Evolutionary conservation across 345 rosid species (phyloP).

Genomic region (Cardiospermum halicacabum): DNA sequence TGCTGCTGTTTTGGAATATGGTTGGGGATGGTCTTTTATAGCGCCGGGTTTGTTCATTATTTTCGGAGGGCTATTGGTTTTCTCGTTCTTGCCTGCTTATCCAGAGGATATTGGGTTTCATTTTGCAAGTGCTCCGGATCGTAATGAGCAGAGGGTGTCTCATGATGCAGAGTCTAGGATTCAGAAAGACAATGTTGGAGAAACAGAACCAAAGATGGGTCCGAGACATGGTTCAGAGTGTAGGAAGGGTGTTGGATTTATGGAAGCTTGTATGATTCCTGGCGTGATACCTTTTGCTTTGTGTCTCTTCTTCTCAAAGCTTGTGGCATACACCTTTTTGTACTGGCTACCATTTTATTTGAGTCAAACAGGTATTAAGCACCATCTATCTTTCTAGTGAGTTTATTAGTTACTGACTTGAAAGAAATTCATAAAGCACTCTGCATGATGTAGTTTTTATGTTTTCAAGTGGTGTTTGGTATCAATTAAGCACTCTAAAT

Average conservation of each 20-base stretch:
- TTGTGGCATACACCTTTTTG: conserved; percentile 88
- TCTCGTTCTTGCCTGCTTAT: conserved; percentile 75
- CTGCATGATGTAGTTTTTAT: not conserved
- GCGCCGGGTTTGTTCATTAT: conserved; percentile 68
- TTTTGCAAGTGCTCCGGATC: conserved; percentile 24
- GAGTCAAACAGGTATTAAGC: conserved; percentile 68
- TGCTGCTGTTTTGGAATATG: conserved; percentile 80
- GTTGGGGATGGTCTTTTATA: conserved; percentile 98
- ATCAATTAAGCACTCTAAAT: not conserved
- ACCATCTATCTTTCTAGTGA: not conserved
- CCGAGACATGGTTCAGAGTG: conserved; percentile 29
- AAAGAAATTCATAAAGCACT: not conserved
- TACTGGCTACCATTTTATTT: conserved; percentile 93
- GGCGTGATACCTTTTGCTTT: conserved; percentile 88
- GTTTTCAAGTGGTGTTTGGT: not conserved
- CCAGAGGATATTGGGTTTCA: conserved; percentile 90
- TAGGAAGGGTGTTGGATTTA: conserved; percentile 71
- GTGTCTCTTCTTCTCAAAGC: conserved; percentile 88
- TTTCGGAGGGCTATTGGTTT: conserved; percentile 68
- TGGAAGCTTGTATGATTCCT: conserved; percentile 83
- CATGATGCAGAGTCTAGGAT: conserved; percentile 38
- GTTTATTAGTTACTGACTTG: not conserved
- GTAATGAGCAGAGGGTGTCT: not conserved
- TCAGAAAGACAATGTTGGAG: conserved; percentile 19
- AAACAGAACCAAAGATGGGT: not conserved